Conservation (phyloP, 345 rosid species). For the Salix brachista region DNA sequence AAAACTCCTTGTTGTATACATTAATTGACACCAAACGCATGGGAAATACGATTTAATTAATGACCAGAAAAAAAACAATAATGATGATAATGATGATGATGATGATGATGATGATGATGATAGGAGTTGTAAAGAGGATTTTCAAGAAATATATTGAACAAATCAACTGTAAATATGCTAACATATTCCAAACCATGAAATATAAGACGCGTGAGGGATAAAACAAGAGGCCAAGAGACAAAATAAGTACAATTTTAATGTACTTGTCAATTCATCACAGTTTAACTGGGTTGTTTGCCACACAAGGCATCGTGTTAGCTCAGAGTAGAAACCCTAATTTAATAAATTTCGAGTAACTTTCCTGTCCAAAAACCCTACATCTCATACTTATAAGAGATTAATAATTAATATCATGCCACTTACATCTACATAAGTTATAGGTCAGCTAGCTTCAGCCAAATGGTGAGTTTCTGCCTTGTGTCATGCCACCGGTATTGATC, state of each 20-base stretch:
- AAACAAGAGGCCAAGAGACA: neutral
- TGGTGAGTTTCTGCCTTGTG: conserved; percentile 61
- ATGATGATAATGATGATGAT: neutral
- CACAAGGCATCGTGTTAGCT: conserved; percentile 25
- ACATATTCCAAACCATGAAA: neutral
- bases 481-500: conserved; percentile 38
- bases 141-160: neutral
- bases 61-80: neutral
- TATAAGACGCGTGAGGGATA: neutral
- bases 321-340: conserved; percentile 15
- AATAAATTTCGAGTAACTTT: conserved; percentile 17
- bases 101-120: too few species aligned
- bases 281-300: conserved; percentile 17
- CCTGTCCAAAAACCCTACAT: conserved; percentile 25
- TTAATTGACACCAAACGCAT: neutral
- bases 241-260: conserved; percentile 5
- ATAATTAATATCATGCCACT: conserved; percentile 13
- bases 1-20: neutral
- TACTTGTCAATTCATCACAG: conserved; percentile 23
- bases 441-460: conserved; percentile 38
- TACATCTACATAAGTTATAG: conserved; percentile 1
- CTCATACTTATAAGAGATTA: conserved; percentile 8
- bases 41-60: neutral
- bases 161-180: neutral
- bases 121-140: too few species aligned